Conservation (phyloP, 805 yeast genomes). For the Saturnispora hagleri region DNA sequence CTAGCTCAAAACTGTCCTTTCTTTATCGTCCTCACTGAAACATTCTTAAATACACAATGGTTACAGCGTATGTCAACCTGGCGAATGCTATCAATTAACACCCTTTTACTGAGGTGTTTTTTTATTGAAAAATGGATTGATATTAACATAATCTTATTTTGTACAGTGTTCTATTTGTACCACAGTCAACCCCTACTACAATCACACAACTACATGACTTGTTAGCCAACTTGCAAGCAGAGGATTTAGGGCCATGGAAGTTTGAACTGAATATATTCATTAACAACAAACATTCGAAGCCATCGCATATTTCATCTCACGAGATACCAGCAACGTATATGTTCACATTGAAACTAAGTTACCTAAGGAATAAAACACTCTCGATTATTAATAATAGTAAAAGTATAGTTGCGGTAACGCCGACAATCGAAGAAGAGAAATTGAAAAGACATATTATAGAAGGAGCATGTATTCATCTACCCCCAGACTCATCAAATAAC, state of each 20-base stretch:
- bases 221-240: slow-evolving; percentile 58
- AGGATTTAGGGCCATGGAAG: slow-evolving; percentile 53
- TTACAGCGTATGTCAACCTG: neutral
- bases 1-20: neutral
- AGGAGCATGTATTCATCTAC: slow-evolving; percentile 44
- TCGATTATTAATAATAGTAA: slow-evolving; percentile 40
- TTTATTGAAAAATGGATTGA: neutral
- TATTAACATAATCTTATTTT: neutral
- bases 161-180: slow-evolving; percentile 31
- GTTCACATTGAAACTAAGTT: slow-evolving; percentile 43
- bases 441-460: slow-evolving; percentile 25
- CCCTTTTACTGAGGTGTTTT: neutral
- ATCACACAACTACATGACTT: slow-evolving; percentile 65
- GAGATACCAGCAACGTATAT: slow-evolving; percentile 36
- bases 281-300: slow-evolving; percentile 47
- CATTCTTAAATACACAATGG: neutral
- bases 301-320: slow-evolving; percentile 28
- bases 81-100: neutral
- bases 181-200: slow-evolving; percentile 45
- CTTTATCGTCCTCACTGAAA: neutral
- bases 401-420: slow-evolving; percentile 26
- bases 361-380: slow-evolving; percentile 34
- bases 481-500: slow-evolving; percentile 14
- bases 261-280: slow-evolving; percentile 61
- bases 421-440: slow-evolving; percentile 17